These are phyloP conservation scores for Elymus sibiricus DNA, from an alignment of 176 grass and related monocot species.

Conservation along the genomic window DNA sequence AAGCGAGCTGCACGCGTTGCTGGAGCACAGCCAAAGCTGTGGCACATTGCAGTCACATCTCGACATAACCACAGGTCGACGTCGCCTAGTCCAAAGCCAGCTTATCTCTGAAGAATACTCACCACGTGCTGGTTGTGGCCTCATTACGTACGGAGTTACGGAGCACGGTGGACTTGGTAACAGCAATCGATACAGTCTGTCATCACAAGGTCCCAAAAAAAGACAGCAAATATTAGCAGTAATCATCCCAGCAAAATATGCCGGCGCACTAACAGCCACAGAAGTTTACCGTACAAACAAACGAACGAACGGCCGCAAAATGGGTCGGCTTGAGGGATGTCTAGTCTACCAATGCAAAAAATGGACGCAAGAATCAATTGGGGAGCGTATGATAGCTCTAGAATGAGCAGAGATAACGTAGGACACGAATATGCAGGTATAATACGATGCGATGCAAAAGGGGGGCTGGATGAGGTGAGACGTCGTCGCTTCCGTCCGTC, in stretches of 20 bases:
- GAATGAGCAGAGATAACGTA: neutral
- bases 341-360: no score
- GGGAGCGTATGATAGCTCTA: neutral
- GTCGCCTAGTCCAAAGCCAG: neutral
- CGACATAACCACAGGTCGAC: neutral
- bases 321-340: no score
- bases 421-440: neutral
- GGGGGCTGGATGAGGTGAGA: neutral
- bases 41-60: neutral
- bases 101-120: neutral
- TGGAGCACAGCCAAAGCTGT: neutral
- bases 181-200: neutral
- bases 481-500: conserved; percentile 4
- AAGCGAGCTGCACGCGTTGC: neutral
- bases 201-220: no score
- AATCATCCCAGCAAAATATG: no score
- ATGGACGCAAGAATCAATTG: no score
- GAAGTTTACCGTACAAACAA: no score
- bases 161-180: neutral
- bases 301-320: no score
- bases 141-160: neutral
- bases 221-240: no score
- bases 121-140: neutral
- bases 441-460: conserved; percentile 7
- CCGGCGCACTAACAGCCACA: no score